Evolutionary conservation across 169 alveolate species (phyloP).

Genomic region (Babesia ovata): DNA sequence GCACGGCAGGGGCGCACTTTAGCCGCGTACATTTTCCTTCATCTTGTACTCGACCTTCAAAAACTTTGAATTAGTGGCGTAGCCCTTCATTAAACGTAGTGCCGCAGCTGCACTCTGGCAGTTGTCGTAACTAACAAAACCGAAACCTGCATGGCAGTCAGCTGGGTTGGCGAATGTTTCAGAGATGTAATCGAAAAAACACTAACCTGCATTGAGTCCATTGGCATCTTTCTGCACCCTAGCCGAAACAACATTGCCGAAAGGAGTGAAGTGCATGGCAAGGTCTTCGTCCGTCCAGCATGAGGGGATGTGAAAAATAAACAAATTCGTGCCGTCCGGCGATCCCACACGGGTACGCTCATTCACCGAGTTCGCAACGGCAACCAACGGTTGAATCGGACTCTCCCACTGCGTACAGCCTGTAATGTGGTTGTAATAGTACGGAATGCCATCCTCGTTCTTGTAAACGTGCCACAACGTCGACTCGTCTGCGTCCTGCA

Average conservation of each 20-base stretch:
- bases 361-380: conserved; percentile 62
- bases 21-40: conserved; percentile 69
- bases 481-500: conserved; percentile 71
- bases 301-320: conserved; percentile 89
- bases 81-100: conserved; percentile 88
- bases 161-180: background rate
- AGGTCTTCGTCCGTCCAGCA: conserved; percentile 88
- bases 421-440: conserved; percentile 82
- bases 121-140: conserved; percentile 88
- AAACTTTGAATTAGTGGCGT: conserved; percentile 82
- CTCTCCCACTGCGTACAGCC: conserved; percentile 89
- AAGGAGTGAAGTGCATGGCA: conserved; percentile 81
- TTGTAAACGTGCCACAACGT: conserved; percentile 79
- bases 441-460: conserved; percentile 72
- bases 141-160: conserved; percentile 80
- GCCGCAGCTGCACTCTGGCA: conserved; percentile 87
- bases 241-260: conserved; percentile 89
- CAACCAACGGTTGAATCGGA: conserved; percentile 82
- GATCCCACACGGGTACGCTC: conserved; percentile 77
- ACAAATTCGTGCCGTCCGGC: conserved; percentile 91
- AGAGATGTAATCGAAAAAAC: background rate
- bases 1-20: background rate
- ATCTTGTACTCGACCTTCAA: conserved; percentile 86
- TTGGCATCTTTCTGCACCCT: conserved; percentile 86
- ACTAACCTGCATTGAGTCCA: conserved; percentile 72